Percentiles rank a stretch among this genome's conserved stretches.
Evolutionary conservation across 345 rosid species (phyloP).

Genomic region (Anacardium occidentale): DNA sequence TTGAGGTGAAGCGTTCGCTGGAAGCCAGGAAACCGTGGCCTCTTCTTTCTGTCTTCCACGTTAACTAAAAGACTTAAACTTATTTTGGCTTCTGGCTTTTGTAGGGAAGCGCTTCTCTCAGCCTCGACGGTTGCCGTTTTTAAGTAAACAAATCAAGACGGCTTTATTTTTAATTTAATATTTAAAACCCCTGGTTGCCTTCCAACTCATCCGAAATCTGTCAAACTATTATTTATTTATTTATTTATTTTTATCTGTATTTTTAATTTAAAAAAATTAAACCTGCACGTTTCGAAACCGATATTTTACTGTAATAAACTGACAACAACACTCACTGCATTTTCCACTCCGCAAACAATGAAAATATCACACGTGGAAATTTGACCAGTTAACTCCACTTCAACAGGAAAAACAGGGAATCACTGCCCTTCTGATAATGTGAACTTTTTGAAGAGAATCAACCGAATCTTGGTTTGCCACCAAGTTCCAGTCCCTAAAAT

Average conservation of each 20-base stretch:
- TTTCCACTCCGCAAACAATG: not conserved
- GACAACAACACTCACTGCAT: too few relatives aligned
- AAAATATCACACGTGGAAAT: not conserved
- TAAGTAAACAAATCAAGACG: constrained; percentile 6
- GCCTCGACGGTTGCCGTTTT: constrained; percentile 16
- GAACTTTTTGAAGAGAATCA: not conserved
- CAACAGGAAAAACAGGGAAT: not conserved
- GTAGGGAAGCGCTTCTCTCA: constrained; percentile 13
- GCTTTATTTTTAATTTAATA: not conserved
- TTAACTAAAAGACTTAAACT: not conserved
- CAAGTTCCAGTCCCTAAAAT: not conserved
- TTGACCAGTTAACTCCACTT: not conserved
- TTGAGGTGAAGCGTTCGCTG: not conserved
- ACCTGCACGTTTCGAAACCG: not conserved
- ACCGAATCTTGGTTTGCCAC: not conserved
- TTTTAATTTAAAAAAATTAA: not conserved
- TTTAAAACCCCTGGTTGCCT: too few relatives aligned
- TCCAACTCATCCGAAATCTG: not conserved
- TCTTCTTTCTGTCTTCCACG: not conserved
- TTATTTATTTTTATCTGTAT: too few relatives aligned
- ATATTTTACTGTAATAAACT: not conserved
- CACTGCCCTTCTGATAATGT: not conserved
- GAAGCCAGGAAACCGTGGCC: not conserved
- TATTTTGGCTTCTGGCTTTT: not conserved
- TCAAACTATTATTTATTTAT: not conserved